These are phyloP conservation scores for Gloeophyllum trabeum DNA, from an alignment of 768 basidiomycete species.

Conservation along the genomic window DNA sequence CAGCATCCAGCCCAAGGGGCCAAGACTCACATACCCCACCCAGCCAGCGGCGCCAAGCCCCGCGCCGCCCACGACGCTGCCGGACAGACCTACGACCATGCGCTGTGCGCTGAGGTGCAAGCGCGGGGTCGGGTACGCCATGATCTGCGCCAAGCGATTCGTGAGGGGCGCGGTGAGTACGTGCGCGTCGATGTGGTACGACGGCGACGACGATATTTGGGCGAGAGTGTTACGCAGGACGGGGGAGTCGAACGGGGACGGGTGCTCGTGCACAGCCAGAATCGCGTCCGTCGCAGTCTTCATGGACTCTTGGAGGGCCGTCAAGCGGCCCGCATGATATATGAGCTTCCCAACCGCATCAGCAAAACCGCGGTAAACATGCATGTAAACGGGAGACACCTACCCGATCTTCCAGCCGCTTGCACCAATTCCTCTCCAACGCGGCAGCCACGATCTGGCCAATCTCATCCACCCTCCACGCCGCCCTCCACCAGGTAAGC, in stretches of 20 bases:
- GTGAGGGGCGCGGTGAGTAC: conserved; percentile 40
- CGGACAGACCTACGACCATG: conserved; percentile 36
- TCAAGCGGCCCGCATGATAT: conserved; percentile 51
- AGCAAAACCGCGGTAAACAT: background rate
- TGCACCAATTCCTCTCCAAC: conserved; percentile 25
- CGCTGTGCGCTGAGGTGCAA: conserved; percentile 59
- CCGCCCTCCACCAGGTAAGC: conserved; percentile 26
- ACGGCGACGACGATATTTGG: conserved; percentile 37
- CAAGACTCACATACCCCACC: conserved; percentile 23
- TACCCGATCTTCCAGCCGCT: conserved; percentile 17
- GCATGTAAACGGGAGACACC: background rate
- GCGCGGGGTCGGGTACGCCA: conserved; percentile 39
- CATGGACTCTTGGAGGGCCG: conserved; percentile 31
- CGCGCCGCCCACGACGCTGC: conserved; percentile 35
- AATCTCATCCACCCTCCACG: conserved; percentile 30
- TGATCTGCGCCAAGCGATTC: conserved; percentile 40
- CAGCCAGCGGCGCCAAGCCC: conserved; percentile 53
- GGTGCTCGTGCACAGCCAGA: conserved; percentile 23
- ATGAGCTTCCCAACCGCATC: conserved; percentile 35
- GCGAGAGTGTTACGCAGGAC: conserved; percentile 48
- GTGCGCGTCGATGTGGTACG: conserved; percentile 29
- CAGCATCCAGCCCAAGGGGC: conserved; percentile 17
- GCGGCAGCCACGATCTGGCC: conserved; percentile 20
- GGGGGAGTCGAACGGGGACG: conserved; percentile 32
- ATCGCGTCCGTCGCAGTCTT: conserved; percentile 28